Base-by-base conservation (phyloP, 108 stramenopile genomes). In the Conticribra weissflogii region DNA sequence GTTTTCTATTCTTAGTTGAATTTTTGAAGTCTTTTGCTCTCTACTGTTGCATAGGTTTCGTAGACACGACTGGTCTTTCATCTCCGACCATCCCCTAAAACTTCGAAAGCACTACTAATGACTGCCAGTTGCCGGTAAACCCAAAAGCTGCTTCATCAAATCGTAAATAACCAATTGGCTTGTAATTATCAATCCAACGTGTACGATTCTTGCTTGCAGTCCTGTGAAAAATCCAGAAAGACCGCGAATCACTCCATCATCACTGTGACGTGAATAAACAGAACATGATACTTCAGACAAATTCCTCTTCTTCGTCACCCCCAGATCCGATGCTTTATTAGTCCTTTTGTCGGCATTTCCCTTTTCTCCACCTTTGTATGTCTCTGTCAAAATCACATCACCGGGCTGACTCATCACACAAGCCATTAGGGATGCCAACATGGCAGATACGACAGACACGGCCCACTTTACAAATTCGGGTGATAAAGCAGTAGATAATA, bases 101-200 rank as follows among this genome's bases (percentile, higher is more conserved):
- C n/a, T n/a, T n/a, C n/a, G n/a, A n/a, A n/a, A n/a, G n/a, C n/a
- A n/a, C n/a, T n/a, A 30, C 67, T 78, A 90, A 73, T 90, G 89
- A 50, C 79, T 77, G 23, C 93, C 93, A 14, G 96, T 96, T 2
- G 94, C 93, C 17, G 96, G 94, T 41, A 98, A 59, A 27, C 97
- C 97, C 59, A 98, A 64, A 8, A 88, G 77, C 66, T 85, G 88
- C 86, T 98, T 98, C 36, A 97, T 88, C 7, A 93, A 54, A 63
- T 98, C 96, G 79, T 98, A 98, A 28, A 98, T 88, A 29, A 98
- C 88, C 29, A 98, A 78, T 78, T 98, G 97, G 25, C 78, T 79
- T 3, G 96, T 97, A 54, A 98, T 96, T 65, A 98, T 97, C 57
- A 83, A 71, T 2, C 90, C 89, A 0, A 98, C 97, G 74, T 98